phyloP scores from a whole-genome alignment of 1,139 yeast genomes.

The Candida sp. region DNA sequence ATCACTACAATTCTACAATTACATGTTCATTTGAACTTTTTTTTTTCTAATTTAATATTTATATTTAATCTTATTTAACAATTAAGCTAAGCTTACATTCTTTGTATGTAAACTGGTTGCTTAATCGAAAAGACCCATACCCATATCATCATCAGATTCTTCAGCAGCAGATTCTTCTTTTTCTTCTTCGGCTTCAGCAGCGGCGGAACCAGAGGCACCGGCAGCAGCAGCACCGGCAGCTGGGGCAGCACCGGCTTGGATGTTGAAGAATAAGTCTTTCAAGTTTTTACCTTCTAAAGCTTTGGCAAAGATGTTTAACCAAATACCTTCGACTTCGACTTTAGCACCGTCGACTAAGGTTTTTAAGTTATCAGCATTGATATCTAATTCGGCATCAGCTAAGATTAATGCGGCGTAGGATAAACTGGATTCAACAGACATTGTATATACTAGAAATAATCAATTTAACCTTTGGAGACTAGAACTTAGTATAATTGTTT shows the following conservation, averaged over 20 bases:
- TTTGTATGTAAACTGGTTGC: no score
- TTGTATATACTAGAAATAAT: slow-evolving; percentile 45
- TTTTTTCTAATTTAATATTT: no score
- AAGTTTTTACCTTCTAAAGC: slow-evolving; percentile 79
- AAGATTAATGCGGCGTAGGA: slow-evolving; percentile 88
- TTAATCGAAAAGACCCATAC: slow-evolving; percentile 83
- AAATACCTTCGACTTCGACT: slow-evolving; percentile 53
- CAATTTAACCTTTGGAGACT: slow-evolving; percentile 66
- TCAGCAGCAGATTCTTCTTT: slow-evolving; percentile 56
- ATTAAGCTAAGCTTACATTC: no score
- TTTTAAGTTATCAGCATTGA: slow-evolving; percentile 72
- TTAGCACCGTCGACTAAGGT: slow-evolving; percentile 55
- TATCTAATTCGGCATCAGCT: slow-evolving; percentile 81
- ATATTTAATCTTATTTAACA: no score
- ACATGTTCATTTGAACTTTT: no score
- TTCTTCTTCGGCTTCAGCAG: slow-evolving; percentile 52
- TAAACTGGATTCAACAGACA: slow-evolving; percentile 82
- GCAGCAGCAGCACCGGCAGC: slow-evolving; percentile 59
- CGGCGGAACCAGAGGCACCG: slow-evolving; percentile 55
- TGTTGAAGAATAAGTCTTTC: slow-evolving; percentile 73
- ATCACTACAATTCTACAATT: no score
- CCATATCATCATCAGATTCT: slow-evolving; percentile 74
- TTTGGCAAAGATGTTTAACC: slow-evolving; percentile 82
- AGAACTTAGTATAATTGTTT: slow-evolving; percentile 43
- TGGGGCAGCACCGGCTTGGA: slow-evolving; percentile 68